These are phyloP conservation scores for Tausonia pullulans DNA, from an alignment of 1,284 basidiomycete species.

Conservation along the genomic window DNA sequence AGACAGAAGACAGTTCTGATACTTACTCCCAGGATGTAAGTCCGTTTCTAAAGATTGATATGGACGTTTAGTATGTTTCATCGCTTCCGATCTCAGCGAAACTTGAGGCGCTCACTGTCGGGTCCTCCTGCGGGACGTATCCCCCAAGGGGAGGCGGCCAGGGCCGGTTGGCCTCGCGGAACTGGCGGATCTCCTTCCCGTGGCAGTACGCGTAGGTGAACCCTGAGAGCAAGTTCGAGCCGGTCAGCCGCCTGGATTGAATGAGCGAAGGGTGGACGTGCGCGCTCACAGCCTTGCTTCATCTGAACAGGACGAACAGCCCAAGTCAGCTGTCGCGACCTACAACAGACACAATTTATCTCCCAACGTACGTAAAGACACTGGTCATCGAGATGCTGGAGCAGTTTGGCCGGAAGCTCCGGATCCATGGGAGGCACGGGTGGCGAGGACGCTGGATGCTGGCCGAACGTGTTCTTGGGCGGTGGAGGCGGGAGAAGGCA, in stretches of 20 bases:
- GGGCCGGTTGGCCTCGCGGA: constrained; percentile 54
- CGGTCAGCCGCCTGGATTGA: too few relatives aligned
- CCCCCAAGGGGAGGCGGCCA: constrained; percentile 54
- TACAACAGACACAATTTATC: background rate
- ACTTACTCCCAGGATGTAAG: too few relatives aligned
- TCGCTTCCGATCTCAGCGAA: too few relatives aligned
- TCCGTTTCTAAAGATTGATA: too few relatives aligned
- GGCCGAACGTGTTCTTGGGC: background rate
- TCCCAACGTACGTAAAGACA: constrained; percentile 24
- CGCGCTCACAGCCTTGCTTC: constrained; percentile 18
- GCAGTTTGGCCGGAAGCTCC: constrained; percentile 17
- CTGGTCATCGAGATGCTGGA: constrained; percentile 23
- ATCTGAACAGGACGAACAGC: background rate
- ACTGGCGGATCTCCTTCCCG: constrained; percentile 48
- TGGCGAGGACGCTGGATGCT: background rate
- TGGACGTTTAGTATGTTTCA: too few relatives aligned
- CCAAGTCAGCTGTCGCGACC: too few relatives aligned
- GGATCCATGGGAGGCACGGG: constrained; percentile 11
- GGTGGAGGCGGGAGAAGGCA: constrained; percentile 7
- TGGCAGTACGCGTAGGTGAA: constrained; percentile 29
- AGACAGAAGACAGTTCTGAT: too few relatives aligned
- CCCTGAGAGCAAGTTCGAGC: constrained; percentile 8
- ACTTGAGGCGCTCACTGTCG: constrained; percentile 1
- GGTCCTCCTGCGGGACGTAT: constrained; percentile 42
- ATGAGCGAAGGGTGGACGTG: too few relatives aligned